Evolutionary conservation across 108 stramenopile species (phyloP).

Genomic region (Asterionellopsis glacialis): DNA sequence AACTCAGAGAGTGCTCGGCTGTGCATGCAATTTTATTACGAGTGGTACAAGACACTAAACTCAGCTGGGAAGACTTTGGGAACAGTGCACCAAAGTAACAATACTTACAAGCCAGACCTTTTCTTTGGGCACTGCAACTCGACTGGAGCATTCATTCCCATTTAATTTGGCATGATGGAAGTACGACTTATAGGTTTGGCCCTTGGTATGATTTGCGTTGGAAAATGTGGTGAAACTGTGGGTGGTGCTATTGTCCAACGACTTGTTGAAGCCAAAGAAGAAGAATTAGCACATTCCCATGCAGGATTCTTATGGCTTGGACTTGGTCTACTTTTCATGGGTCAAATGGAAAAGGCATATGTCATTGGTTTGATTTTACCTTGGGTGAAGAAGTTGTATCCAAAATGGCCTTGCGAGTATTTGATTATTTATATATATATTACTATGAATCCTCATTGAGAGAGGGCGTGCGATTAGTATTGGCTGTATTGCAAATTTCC

Average conservation of each 20-base stretch:
- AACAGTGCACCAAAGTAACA: no score
- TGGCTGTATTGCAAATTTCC: slow-evolving; percentile 92
- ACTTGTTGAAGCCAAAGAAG: slow-evolving; percentile 97
- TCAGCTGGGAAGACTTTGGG: no score
- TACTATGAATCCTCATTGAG: slow-evolving; percentile 97
- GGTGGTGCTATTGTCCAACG: slow-evolving; percentile 92
- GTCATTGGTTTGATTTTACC: slow-evolving; percentile 95
- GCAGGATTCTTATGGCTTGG: slow-evolving; percentile 90
- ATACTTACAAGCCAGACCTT: no score
- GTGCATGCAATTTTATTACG: no score
- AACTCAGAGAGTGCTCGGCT: no score
- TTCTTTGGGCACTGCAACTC: no score
- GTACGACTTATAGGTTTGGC: slow-evolving; percentile 86
- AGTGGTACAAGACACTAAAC: no score
- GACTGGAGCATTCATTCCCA: no score
- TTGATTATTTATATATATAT: slow-evolving; percentile 98
- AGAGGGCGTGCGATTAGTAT: slow-evolving; percentile 93
- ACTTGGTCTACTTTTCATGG: slow-evolving; percentile 94
- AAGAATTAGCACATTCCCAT: slow-evolving; percentile 93
- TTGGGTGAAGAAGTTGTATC: slow-evolving; percentile 97
- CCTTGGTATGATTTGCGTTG: slow-evolving; percentile 95
- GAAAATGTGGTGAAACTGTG: slow-evolving; percentile 90
- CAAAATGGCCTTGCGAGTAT: slow-evolving; percentile 96
- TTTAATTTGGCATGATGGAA: slow-evolving; percentile 81
- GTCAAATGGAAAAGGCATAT: slow-evolving; percentile 94